Evolutionary conservation across 2,329 filamentous ascomycete genomes (phyloP), one percentile per base, ranked within the genome.

Genomic region (Colletotrichum ledebouriae): DNA sequence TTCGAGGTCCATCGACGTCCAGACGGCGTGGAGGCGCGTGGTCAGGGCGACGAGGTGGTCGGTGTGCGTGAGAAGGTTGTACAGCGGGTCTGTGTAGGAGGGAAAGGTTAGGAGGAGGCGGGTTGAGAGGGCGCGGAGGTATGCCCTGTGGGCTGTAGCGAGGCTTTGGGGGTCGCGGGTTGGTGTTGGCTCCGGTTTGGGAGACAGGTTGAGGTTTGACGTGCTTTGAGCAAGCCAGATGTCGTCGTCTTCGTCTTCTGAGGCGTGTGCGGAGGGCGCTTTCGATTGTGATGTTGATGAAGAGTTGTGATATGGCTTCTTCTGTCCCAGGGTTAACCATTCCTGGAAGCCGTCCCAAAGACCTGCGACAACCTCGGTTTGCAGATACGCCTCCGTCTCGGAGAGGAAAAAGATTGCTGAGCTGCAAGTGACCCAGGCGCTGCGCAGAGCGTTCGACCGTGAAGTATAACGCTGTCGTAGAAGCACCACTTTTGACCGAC

Each of bases 341-440:
- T 79, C 78, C 60, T 92, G 87, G 73, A 98, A 94, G 59, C 92
- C 89, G 15, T 90, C 87, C 89, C 94, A 98, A 1, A 93, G 90
- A 37, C 90, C 90, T 68, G 90, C 88, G 13, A 98, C 90, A 6
- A 98, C 90, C 75, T 97, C 94, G 1, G 92, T 93, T 77, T 98
- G 95, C 50, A 98, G 89, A 74, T 97, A 98, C 3, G 89, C 89
- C 72, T 95, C 92, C 13, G 93, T 91, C 76, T 98, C 94, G 0
- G 92, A 93, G 3, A 98, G 84, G 73, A 98, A 92, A 80, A 97
- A 98, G 4, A 97, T 88, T 1, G 93, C 91, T 2, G 94, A 92
- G 75, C 92, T 94, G 73, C 92, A 91, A 0, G 93, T 97, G 0
- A 94, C 95, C 96, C 96, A 99, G 1, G 95, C 87, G 71, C 90